phyloP scores from a whole-genome alignment of 768 basidiomycete species.

The Fistulinella prunicolor region DNA sequence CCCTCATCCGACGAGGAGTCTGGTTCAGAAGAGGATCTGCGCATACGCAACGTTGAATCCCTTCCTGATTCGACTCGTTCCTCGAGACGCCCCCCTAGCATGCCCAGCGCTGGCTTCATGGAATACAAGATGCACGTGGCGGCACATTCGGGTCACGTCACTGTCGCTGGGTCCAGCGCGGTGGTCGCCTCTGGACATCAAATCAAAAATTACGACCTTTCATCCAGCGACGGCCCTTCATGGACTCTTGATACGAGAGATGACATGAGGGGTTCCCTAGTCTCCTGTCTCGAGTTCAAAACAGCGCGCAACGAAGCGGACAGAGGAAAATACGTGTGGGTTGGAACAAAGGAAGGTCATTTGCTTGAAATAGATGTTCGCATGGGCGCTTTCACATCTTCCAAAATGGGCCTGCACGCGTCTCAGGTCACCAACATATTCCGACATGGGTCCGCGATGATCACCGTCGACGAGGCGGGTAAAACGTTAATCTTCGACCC shows the following conservation, averaged over 20 bases:
- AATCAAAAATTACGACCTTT: conserved; percentile 62
- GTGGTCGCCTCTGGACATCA: conserved; percentile 59
- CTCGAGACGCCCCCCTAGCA: conserved; percentile 49
- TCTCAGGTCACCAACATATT: conserved; percentile 71
- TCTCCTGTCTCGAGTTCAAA: conserved; percentile 79
- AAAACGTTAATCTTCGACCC: conserved; percentile 76
- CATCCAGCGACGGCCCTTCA: conserved; percentile 43
- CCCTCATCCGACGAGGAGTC: conserved; percentile 53
- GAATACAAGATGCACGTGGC: conserved; percentile 53
- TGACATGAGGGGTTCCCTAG: conserved; percentile 62
- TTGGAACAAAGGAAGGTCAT: conserved; percentile 89
- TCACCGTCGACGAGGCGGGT: conserved; percentile 82
- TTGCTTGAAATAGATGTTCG: conserved; percentile 78
- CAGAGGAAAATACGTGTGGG: conserved; percentile 69
- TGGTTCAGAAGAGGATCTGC: conserved; percentile 57
- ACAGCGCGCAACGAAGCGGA: conserved; percentile 45
- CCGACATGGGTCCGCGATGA: conserved; percentile 65
- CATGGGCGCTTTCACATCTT: conserved; percentile 53
- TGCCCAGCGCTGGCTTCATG: conserved; percentile 32
- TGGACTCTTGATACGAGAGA: conserved; percentile 60
- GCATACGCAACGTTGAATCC: conserved; percentile 43
- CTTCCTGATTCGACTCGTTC: conserved; percentile 70
- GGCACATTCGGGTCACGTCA: conserved; percentile 51
- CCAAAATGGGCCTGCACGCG: conserved; percentile 61
- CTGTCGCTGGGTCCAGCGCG: conserved; percentile 54